Evolutionary conservation across 441 rosid genomes (phyloP).

Genomic region (Metrosideros polymorpha): DNA sequence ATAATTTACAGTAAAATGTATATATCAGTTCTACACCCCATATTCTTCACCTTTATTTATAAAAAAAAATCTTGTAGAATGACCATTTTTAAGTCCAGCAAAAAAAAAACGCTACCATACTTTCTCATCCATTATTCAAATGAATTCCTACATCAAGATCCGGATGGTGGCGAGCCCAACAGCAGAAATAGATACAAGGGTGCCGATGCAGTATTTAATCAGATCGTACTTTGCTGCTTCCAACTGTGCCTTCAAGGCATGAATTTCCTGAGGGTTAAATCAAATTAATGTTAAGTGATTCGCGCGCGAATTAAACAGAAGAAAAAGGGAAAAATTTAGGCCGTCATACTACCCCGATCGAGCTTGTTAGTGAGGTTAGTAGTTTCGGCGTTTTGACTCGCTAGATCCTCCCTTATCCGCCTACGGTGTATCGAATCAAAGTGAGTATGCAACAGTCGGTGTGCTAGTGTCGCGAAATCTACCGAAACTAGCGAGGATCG

Average conservation of each 20-base stretch:
- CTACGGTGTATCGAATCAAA: conserved; percentile 10
- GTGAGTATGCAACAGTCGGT: neutral
- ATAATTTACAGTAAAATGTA: neutral
- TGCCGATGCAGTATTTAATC: conserved; percentile 53
- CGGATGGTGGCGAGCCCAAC: conserved; percentile 53
- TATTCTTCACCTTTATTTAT: no score
- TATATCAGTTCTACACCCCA: neutral
- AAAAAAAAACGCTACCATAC: neutral
- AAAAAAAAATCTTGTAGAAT: no score
- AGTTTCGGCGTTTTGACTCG: conserved; percentile 40
- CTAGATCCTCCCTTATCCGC: conserved; percentile 52
- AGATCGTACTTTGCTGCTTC: conserved; percentile 62
- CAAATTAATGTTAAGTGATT: neutral
- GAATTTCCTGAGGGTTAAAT: conserved; percentile 35
- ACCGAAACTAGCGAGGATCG: neutral
- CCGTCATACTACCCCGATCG: conserved; percentile 31
- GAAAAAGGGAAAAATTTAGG: neutral
- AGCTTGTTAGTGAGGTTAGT: conserved; percentile 56
- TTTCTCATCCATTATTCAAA: neutral
- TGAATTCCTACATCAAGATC: conserved; percentile 24
- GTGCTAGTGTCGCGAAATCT: neutral
- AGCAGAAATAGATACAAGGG: conserved; percentile 54
- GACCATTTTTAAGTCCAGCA: neutral
- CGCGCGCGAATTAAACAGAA: neutral
- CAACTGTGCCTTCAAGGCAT: conserved; percentile 45